phyloP scores from a whole-genome alignment of 345 rosid genomes.

The Boechera retrofracta region DNA sequence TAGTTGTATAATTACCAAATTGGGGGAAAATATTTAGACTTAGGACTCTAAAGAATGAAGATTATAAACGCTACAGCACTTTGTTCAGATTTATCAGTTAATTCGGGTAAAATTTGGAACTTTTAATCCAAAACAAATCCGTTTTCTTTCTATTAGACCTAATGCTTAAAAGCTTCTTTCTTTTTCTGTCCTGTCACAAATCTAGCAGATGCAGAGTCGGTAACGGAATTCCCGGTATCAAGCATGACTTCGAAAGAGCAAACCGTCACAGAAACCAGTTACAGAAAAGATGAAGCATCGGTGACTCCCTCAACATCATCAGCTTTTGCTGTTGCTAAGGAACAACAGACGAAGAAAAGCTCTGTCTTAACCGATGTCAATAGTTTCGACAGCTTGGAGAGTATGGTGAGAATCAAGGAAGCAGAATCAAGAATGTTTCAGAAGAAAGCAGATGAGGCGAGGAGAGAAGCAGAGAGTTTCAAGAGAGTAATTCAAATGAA shows the following conservation, averaged over 20 bases:
- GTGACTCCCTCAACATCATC: constrained; percentile 53
- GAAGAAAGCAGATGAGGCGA: constrained; percentile 87
- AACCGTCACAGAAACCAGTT: constrained; percentile 54
- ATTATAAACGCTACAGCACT: background rate
- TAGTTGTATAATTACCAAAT: background rate
- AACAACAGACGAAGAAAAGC: constrained; percentile 31
- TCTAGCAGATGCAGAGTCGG: constrained; percentile 53
- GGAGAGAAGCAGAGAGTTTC: constrained; percentile 71
- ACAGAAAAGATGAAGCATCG: constrained; percentile 52
- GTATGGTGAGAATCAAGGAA: constrained; percentile 82
- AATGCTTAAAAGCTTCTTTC: background rate
- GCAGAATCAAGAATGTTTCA: constrained; percentile 91
- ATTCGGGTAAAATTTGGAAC: background rate
- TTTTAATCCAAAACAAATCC: background rate
- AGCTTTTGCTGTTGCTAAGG: background rate
- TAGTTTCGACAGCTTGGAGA: constrained; percentile 75
- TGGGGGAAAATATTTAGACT: background rate
- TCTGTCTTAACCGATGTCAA: constrained; percentile 29
- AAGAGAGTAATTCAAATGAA: constrained; percentile 57
- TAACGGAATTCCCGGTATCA: constrained; percentile 49
- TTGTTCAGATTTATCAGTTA: background rate
- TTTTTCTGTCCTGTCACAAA: constrained; percentile 2
- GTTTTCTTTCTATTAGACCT: background rate
- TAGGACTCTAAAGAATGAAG: background rate
- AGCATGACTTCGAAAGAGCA: constrained; percentile 47